Evolutionary conservation across 2,329 filamentous ascomycete genomes (phyloP), one percentile per base, ranked within the genome.

Genomic region (Nemania serpens): DNA sequence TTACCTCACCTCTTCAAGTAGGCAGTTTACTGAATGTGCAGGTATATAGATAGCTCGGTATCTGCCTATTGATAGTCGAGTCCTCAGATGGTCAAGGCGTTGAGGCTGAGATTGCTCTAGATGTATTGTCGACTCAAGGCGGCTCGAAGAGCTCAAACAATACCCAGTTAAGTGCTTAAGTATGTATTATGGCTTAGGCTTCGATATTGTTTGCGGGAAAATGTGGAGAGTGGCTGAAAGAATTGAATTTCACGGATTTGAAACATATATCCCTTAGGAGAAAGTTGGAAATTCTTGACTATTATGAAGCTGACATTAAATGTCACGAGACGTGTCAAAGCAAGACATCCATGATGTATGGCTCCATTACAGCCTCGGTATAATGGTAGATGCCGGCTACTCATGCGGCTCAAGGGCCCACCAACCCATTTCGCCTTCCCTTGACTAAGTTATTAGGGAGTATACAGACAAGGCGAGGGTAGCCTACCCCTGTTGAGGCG

Each of bases 301-400:
- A n/a, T 29, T 18, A 29, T 17, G 36, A 48, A 47, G 58, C 52
- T 57, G 59, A 58, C 48, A 49, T 54, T 47, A 29, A 57, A 54
- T 46, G 55, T 65, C 65, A 65, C 65, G 34, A 62, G 61, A 56
- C 17, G 45, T 37, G 36, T 18, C 34, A 41, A 48, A 41, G 34
- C 36, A 41, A 29, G 25, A 29, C n/a, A n/a, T n/a, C n/a, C n/a
- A n/a, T n/a, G n/a, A n/a, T n/a, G n/a, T n/a, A 39, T 47, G 50
- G 54, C 47, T 34, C 43, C 46, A 58, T 46, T 55, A 49, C 41
- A 65, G 66, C 66, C 66, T 67, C 66, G 66, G 66, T 59, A 62
- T 43, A 62, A 55, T 48, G 58, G 51, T 22, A 39, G 33, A 54
- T 37, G 37, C 55, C 60, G 55, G 25, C 25, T 29, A 34, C 52